phyloP scores from a whole-genome alignment of 2,329 filamentous ascomycete genomes.

The Alternaria sp. region DNA sequence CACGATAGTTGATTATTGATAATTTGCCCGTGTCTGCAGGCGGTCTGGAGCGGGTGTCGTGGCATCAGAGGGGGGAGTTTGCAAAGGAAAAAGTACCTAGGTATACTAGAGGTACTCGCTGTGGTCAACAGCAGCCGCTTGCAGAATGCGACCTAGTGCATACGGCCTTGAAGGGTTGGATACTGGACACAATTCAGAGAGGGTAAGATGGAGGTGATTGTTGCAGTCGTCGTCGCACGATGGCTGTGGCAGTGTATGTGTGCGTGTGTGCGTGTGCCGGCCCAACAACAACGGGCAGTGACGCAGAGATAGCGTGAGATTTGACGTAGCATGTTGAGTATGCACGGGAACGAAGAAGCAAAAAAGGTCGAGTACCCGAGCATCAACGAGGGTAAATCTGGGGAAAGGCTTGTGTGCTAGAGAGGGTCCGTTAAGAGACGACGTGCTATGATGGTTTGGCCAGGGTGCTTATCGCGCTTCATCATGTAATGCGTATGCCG shows the following conservation, averaged over 20 bases:
- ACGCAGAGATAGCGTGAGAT: conserved; percentile 9
- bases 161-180: background rate
- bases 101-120: background rate
- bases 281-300: background rate
- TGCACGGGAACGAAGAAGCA: conserved; percentile 40
- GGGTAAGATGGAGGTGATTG: background rate
- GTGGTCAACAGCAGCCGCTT: background rate
- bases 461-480: conserved; percentile 34
- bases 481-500: conserved; percentile 18
- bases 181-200: background rate
- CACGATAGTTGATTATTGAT: conserved; percentile 24
- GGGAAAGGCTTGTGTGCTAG: conserved; percentile 32
- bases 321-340: background rate
- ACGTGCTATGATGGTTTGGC: conserved; percentile 18
- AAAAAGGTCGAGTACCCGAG: conserved; percentile 18
- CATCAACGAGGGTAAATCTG: conserved; percentile 34
- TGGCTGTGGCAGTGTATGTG: background rate
- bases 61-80: background rate
- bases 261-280: conserved; percentile 1
- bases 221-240: background rate
- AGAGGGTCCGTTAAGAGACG: conserved; percentile 10
- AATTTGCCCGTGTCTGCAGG: conserved; percentile 19
- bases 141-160: background rate
- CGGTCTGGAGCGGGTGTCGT: conserved; percentile 8
- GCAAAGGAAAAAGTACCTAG: background rate